Percentiles rank a stretch among this genome's conserved stretches.
phyloP scores from a whole-genome alignment of 768 basidiomycete genomes.

The Lentinus tigrinus region DNA sequence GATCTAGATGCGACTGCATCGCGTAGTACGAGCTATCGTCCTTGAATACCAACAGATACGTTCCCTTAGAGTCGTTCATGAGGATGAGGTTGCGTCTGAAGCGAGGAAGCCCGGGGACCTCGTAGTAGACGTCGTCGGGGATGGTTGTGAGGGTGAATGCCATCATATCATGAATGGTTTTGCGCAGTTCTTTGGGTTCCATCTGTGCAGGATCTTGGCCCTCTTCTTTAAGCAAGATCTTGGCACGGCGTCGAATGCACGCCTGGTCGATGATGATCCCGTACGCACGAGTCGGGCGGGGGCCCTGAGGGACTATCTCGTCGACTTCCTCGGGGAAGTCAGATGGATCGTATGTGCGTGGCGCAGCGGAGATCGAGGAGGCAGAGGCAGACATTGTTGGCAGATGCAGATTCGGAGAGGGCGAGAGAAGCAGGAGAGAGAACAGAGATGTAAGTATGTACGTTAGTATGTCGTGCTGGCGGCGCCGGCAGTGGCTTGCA shows the following conservation, averaged over 20 bases:
- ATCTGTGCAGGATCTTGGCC: background rate
- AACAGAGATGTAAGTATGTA: too few species aligned
- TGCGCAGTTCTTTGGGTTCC: background rate
- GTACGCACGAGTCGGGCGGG: background rate
- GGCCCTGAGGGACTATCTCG: background rate
- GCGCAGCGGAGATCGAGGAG: too few species aligned
- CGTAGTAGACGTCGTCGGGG: background rate
- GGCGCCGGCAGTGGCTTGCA: too few species aligned
- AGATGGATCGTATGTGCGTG: too few species aligned
- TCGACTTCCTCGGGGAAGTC: too few species aligned
- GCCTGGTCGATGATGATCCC: background rate
- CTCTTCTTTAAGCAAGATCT: background rate
- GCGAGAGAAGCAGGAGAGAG: too few species aligned
- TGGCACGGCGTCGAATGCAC: background rate
- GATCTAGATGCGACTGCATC: background rate
- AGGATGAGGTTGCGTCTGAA: background rate
- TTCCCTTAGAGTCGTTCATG: background rate
- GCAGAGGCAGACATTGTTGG: too few species aligned
- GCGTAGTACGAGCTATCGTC: background rate
- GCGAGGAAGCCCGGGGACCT: background rate
- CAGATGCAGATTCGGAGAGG: too few species aligned
- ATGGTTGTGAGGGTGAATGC: background rate
- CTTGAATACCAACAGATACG: background rate
- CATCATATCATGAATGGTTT: background rate
- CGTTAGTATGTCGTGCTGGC: too few species aligned